These are phyloP conservation scores for Paratinospora sagittata DNA, from an alignment of 164 flowering plant species.

Conservation along the genomic window DNA sequence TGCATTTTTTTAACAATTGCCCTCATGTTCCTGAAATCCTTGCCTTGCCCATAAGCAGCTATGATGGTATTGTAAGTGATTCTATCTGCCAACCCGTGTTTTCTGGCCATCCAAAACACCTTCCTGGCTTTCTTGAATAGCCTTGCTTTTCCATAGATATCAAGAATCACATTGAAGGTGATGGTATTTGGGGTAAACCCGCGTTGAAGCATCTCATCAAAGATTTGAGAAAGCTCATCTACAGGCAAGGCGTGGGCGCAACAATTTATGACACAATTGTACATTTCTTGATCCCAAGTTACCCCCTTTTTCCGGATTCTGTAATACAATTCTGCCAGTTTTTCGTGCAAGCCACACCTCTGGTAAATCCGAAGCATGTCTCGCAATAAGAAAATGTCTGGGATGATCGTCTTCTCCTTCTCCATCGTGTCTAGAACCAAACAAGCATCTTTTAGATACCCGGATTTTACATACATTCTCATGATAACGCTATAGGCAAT, in stretches of 20 bases:
- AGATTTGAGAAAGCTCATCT: conserved; percentile 76
- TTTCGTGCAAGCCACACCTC: conserved; percentile 50
- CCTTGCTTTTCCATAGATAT: conserved; percentile 67
- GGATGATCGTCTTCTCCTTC: conserved; percentile 50
- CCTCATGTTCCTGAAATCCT: conserved; percentile 56
- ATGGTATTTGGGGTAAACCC: conserved; percentile 60
- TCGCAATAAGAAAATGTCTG: conserved; percentile 60
- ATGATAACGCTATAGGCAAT: conserved; percentile 67
- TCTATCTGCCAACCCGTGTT: conserved; percentile 52
- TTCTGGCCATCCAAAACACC: conserved; percentile 61
- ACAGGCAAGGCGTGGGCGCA: conserved; percentile 88
- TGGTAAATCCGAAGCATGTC: conserved; percentile 93
- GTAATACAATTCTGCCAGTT: conserved; percentile 52
- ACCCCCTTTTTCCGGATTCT: conserved; percentile 52
- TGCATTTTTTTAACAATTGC: conserved; percentile 55
- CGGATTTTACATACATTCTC: conserved; percentile 75
- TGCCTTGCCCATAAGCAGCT: conserved; percentile 73
- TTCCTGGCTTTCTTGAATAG: conserved; percentile 63
- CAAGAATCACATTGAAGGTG: conserved; percentile 75
- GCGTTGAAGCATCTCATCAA: conserved; percentile 64
- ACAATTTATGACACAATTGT: conserved; percentile 84
- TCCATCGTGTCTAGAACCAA: conserved; percentile 60
- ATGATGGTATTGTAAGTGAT: conserved; percentile 86
- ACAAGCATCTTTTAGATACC: conserved; percentile 62
- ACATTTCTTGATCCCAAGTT: conserved; percentile 80